These are phyloP conservation scores for Tripterygium wilfordii DNA, from an alignment of 177 flowering plant species.

Conservation along the genomic window DNA sequence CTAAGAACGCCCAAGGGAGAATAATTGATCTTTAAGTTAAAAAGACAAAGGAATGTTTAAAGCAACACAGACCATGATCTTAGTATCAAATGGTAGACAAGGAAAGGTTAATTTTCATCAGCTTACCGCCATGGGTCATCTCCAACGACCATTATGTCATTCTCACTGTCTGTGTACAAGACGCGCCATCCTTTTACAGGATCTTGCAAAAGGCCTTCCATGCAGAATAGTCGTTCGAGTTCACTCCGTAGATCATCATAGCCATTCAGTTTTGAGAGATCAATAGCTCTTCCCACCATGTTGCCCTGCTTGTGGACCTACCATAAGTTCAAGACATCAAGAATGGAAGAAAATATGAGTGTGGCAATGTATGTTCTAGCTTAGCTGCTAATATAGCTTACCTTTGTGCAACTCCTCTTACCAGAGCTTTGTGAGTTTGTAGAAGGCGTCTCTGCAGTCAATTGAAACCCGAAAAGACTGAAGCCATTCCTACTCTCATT, in stretches of 20 bases:
- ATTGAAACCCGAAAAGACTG: conserved; percentile 72
- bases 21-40: not conserved
- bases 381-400: conserved; percentile 18
- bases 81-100: no score
- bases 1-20: not conserved
- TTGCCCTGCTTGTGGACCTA: conserved; percentile 96
- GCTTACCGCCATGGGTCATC: conserved; percentile 98
- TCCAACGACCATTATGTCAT: conserved; percentile 86
- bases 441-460: conserved; percentile 39
- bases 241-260: conserved; percentile 65
- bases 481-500: conserved; percentile 32
- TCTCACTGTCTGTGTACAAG: conserved; percentile 79
- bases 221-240: conserved; percentile 68
- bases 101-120: no score
- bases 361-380: not conserved
- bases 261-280: conserved; percentile 63
- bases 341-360: conserved; percentile 9
- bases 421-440: conserved; percentile 36
- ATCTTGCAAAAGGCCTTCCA: conserved; percentile 75
- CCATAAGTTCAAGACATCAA: conserved; percentile 13
- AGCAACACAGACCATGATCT: no score
- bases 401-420: conserved; percentile 89
- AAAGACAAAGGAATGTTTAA: no score
- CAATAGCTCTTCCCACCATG: conserved; percentile 84
- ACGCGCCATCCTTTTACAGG: conserved; percentile 83